phyloP scores from a whole-genome alignment of 2,329 filamentous ascomycete genomes.

The Dactylellina sp. region DNA sequence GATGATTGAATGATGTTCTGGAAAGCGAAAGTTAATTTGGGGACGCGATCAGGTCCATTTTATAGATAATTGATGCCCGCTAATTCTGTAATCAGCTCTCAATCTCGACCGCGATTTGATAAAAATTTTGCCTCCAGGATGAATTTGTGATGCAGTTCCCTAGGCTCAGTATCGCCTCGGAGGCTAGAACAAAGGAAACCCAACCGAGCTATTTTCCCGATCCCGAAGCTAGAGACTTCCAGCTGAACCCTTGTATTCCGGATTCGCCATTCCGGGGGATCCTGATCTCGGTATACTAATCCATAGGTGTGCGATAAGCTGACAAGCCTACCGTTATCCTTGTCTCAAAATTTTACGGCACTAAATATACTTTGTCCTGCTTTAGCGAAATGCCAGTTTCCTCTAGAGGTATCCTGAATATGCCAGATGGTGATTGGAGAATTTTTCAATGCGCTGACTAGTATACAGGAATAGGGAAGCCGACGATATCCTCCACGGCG shows the following conservation, averaged over 20 bases:
- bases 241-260: conserved; percentile 28
- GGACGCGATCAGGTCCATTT: conserved; percentile 29
- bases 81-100: not conserved
- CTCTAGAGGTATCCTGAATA: conserved; percentile 6
- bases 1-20: conserved; percentile 47
- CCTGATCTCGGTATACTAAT: conserved; percentile 1
- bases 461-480: conserved; percentile 18
- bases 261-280: conserved; percentile 38
- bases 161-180: not conserved
- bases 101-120: conserved; percentile 11
- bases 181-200: conserved; percentile 25
- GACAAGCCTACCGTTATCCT: conserved; percentile 18
- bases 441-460: conserved; percentile 19
- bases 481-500: conserved; percentile 54
- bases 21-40: conserved; percentile 20
- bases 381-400: conserved; percentile 48
- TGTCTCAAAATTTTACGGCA: conserved; percentile 26
- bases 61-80: conserved; percentile 32
- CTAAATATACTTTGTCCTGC: conserved; percentile 48
- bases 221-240: conserved; percentile 38
- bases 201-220: conserved; percentile 51
- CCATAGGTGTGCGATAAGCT: conserved; percentile 16
- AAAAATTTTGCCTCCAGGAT: conserved; percentile 33
- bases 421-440: not conserved
- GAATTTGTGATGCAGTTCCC: not conserved